Percentiles rank a stretch among this genome's conserved stretches.
Conservation (phyloP, 2,329 filamentous ascomycete species). For the Coleophoma cylindrospora region DNA sequence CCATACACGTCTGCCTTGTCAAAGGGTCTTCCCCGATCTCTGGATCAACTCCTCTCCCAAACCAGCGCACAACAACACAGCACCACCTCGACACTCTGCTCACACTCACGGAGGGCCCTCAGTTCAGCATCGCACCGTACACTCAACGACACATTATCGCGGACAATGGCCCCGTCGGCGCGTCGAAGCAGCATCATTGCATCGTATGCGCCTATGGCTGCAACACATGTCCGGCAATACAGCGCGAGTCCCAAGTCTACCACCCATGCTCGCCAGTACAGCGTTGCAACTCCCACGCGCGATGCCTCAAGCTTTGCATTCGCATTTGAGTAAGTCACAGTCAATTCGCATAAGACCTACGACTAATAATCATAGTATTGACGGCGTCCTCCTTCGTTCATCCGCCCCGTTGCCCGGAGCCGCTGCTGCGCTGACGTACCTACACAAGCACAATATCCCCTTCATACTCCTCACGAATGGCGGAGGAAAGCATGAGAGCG, state of each 20-base stretch:
- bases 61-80: background rate
- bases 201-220: conserved; percentile 14
- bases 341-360: background rate
- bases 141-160: background rate
- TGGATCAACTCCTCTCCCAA: background rate
- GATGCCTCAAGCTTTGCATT: conserved; percentile 40
- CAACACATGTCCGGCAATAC: background rate
- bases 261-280: background rate
- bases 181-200: background rate
- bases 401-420: conserved; percentile 76
- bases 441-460: conserved; percentile 72
- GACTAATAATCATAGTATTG: conserved; percentile 45
- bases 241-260: background rate
- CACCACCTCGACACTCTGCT: background rate
- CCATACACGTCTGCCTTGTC: background rate
- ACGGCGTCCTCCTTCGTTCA: conserved; percentile 89
- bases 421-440: conserved; percentile 63
- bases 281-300: background rate
- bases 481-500: conserved; percentile 76
- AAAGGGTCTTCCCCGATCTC: background rate
- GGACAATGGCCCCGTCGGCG: background rate
- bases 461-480: conserved; percentile 97
- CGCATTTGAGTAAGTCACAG: conserved; percentile 45
- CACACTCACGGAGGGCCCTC: background rate
- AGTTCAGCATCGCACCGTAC: background rate